Evolutionary conservation across 2,329 filamentous ascomycete species (phyloP), one percentile per base, ranked within the genome.

Genomic region (Penicillium sp.): DNA sequence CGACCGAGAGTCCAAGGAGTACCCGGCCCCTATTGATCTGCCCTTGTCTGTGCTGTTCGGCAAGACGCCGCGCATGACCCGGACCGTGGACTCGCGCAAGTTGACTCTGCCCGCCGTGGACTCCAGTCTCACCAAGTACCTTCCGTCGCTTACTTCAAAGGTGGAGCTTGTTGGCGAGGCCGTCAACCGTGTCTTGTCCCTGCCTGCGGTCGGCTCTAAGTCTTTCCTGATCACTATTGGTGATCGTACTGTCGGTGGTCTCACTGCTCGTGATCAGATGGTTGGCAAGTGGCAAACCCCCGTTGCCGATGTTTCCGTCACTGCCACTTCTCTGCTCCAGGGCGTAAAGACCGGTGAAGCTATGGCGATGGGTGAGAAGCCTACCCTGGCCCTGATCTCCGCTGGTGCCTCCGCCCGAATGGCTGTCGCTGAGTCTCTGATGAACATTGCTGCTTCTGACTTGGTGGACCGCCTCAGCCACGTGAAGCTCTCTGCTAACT

Each of bases 301-400:
- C 2, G 91, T 97, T 13, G 87, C 94, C 4, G 92, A 99, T 70
- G 92, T 95, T 43, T 92, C 91, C 2, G 92, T 97, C 22, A 97
- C 92, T 20, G 85, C 89, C 0, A 92, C 90, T 0, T 88, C 90
- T 2, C 85, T 96, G 62, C 82, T 84, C 42, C 76, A 80, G 14
- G 89, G 87, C 53, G 81, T 88, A 43, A 86, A 81, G 64, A 89
- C 86, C 25, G 94, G 94, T 61, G 94, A 97, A 72, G 92, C 92
- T n/a, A 96, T 97, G 90, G 87, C 91, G 1, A 95, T 96, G 88
- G 94, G 94, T 30, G 92, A 96, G 74, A 94, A 89, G 74, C 90
- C 92, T 38, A 88, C 86, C 0, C 76, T 99, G 48, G 94, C 94
- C 5, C 80, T 99, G 20, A 95, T 99, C 53, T 92, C 89, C 4